Evolutionary conservation across 495 filamentous ascomycete genomes (phyloP).

Genomic region (Glarea lozoyensis): DNA sequence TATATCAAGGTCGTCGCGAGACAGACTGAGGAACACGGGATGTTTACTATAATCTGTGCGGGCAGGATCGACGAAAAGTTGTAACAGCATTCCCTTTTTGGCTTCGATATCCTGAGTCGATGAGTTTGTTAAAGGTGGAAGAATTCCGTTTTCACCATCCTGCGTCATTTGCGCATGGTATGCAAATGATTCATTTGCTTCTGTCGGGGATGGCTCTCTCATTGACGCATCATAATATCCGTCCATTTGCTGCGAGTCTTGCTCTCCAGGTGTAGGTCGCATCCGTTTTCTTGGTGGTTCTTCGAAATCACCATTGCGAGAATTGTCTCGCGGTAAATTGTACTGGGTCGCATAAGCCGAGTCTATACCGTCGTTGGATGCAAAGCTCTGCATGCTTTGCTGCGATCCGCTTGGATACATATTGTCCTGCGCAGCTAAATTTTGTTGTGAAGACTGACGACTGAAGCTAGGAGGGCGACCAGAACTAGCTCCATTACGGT

Average conservation of each 20-base stretch:
- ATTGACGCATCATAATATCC: conserved; percentile 41
- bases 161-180: conserved; percentile 51
- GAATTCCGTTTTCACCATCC: conserved; percentile 44
- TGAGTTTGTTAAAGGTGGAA: conserved; percentile 63
- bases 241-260: conserved; percentile 24
- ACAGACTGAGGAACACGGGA: conserved; percentile 58
- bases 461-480: conserved; percentile 45
- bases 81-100: conserved; percentile 73
- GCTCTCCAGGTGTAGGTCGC: conserved; percentile 43
- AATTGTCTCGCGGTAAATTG: conserved; percentile 7
- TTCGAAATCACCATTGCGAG: conserved; percentile 20
- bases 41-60: conserved; percentile 54
- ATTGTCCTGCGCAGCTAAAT: conserved; percentile 54
- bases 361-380: conserved; percentile 49
- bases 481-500: conserved; percentile 26
- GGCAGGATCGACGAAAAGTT: conserved; percentile 71
- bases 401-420: conserved; percentile 47
- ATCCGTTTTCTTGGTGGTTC: conserved; percentile 76
- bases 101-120: conserved; percentile 55
- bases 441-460: conserved; percentile 51
- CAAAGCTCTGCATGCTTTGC: conserved; percentile 56
- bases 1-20: conserved; percentile 76
- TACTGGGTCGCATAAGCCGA: conserved; percentile 40
- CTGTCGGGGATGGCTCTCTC: conserved; percentile 65
- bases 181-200: conserved; percentile 78